Percentiles rank a stretch among this genome's conserved stretches.
Conservation (phyloP, 1,284 basidiomycete genomes). For the Ustilago shanxiensis region DNA sequence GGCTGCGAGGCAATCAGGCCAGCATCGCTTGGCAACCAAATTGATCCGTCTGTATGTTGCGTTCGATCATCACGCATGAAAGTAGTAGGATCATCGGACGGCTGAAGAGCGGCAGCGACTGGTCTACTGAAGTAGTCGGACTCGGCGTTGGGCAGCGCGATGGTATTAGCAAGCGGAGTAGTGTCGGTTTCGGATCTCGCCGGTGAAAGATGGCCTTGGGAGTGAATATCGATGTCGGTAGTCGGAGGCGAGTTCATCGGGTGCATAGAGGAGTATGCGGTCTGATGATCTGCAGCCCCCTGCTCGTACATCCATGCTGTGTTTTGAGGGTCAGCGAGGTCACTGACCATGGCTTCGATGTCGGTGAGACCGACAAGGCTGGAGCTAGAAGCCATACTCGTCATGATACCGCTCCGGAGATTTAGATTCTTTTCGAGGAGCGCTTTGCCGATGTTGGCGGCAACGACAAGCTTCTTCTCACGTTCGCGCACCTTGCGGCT, state of each 20-base stretch:
- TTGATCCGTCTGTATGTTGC: neutral
- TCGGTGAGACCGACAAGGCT: constrained; percentile 38
- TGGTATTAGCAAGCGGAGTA: constrained; percentile 30
- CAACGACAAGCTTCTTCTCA: constrained; percentile 60
- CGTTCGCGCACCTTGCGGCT: constrained; percentile 60
- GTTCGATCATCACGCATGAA: neutral
- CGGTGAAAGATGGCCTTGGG: constrained; percentile 26
- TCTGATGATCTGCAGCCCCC: neutral
- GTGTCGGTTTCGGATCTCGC: constrained; percentile 21
- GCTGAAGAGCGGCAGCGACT: neutral
- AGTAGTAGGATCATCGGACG: neutral
- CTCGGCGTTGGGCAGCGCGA: constrained; percentile 2
- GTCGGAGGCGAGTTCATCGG: constrained; percentile 55
- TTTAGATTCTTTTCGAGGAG: constrained; percentile 64
- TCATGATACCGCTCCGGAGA: constrained; percentile 54
- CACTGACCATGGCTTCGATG: constrained; percentile 38
- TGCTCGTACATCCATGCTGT: neutral
- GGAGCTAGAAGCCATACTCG: constrained; percentile 45
- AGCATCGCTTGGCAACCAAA: constrained; percentile 39
- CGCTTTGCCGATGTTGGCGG: constrained; percentile 63
- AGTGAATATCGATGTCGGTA: constrained; percentile 40
- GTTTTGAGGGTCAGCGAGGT: constrained; percentile 6
- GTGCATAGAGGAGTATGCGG: neutral
- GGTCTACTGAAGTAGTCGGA: constrained; percentile 39
- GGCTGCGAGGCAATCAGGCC: constrained; percentile 45